phyloP scores from a whole-genome alignment of 768 basidiomycete genomes.

The Suillus occidentalis region DNA sequence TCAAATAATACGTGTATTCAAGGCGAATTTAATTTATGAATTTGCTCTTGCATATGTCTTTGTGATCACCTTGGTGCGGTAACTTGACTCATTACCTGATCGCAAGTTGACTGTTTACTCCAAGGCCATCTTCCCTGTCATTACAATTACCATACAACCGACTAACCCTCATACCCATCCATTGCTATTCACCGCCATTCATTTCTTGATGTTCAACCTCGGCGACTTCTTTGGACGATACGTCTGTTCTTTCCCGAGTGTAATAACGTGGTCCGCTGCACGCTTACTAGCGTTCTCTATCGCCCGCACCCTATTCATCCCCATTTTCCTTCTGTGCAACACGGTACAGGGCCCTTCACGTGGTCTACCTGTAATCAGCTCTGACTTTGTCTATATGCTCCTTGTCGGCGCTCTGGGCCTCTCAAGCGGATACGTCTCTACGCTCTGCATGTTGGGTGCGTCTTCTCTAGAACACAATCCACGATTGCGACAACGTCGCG shows the following conservation, averaged over 20 bases:
- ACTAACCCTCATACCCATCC: constrained; percentile 69
- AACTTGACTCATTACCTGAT: background rate
- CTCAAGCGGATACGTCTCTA: constrained; percentile 79
- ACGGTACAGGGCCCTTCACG: constrained; percentile 48
- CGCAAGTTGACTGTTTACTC: constrained; percentile 11
- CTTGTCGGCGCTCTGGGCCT: constrained; percentile 71
- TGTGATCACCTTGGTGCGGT: constrained; percentile 71
- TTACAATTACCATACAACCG: constrained; percentile 75
- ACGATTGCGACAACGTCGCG: constrained; percentile 59
- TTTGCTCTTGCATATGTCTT: constrained; percentile 76
- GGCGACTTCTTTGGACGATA: constrained; percentile 75
- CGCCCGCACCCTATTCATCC: constrained; percentile 78
- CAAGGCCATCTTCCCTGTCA: constrained; percentile 84
- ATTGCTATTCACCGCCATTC: constrained; percentile 73
- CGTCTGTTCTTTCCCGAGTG: constrained; percentile 59
- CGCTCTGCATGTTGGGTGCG: constrained; percentile 78
- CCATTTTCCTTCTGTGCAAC: constrained; percentile 86
- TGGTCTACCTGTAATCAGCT: constrained; percentile 54
- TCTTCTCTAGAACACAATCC: constrained; percentile 82
- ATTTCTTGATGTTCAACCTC: constrained; percentile 76
- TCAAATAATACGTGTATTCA: constrained; percentile 55
- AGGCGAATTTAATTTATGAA: constrained; percentile 67
- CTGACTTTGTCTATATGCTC: constrained; percentile 73
- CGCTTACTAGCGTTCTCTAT: constrained; percentile 64
- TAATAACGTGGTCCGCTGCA: constrained; percentile 68